Conservation (phyloP, 148 eudicot genomes). For the Silene uniflora region DNA sequence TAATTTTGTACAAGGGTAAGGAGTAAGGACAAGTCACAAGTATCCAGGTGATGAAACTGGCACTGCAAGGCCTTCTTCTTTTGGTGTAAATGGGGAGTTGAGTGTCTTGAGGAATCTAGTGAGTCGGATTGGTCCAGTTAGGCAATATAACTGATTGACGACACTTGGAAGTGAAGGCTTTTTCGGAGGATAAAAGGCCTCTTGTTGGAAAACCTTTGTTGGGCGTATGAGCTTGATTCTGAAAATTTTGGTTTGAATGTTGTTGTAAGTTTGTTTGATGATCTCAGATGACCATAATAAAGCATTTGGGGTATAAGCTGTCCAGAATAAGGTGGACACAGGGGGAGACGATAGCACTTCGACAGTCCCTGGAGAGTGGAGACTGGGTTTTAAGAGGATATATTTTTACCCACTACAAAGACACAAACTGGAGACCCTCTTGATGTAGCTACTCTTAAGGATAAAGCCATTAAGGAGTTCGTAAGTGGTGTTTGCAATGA, state of each 20-base stretch:
- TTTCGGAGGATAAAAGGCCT: not conserved
- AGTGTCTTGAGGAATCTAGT: not conserved
- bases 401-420: not conserved
- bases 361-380: not conserved
- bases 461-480: not conserved
- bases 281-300: not conserved
- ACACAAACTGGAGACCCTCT: slow-evolving; percentile 1
- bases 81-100: not conserved
- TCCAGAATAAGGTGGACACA: not conserved
- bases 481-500: not conserved
- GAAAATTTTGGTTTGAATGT: not conserved
- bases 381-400: slow-evolving; percentile 4
- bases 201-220: not conserved
- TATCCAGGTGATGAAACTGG: not conserved
- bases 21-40: not conserved
- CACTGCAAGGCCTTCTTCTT: not conserved
- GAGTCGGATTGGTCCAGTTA: not conserved
- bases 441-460: not conserved
- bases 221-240: not conserved
- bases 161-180: not conserved
- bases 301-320: not conserved
- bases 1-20: not conserved
- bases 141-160: not conserved
- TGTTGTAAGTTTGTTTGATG: slow-evolving; percentile 7
- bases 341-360: not conserved